Evolutionary conservation across 2,329 filamentous ascomycete species (phyloP).

Genomic region (Monosporascus sp.): DNA sequence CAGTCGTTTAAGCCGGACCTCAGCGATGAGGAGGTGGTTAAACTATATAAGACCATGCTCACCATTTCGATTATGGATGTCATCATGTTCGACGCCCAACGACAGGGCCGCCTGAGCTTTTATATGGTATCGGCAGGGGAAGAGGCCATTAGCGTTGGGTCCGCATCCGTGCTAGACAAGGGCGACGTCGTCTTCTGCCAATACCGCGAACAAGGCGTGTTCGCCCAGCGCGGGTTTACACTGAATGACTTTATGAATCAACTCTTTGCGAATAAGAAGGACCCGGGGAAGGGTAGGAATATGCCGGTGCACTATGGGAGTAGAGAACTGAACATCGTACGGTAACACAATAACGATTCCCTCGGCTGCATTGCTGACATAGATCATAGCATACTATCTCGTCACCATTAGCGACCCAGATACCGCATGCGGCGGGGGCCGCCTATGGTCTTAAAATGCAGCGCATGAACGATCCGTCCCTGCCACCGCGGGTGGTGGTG

Average conservation of each 20-base stretch:
- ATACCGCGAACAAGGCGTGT: constrained; percentile 89
- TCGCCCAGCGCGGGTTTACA: constrained; percentile 81
- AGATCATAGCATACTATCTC: constrained; percentile 70
- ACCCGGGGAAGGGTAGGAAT: constrained; percentile 76
- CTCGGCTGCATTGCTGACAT: constrained; percentile 7
- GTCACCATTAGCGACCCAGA: constrained; percentile 80
- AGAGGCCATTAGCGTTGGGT: constrained; percentile 89
- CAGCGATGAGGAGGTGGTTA: constrained; percentile 53
- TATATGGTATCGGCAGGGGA: constrained; percentile 97
- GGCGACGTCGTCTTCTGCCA: constrained; percentile 90
- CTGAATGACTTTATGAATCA: constrained; percentile 92
- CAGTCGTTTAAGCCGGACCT: constrained; percentile 63
- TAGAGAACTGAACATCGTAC: constrained; percentile 73
- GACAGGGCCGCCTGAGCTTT: constrained; percentile 89
- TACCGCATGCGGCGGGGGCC: constrained; percentile 81
- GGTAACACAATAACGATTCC: constrained; percentile 20
- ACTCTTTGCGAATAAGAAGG: constrained; percentile 80
- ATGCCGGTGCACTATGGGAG: constrained; percentile 98
- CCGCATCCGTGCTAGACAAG: constrained; percentile 74
- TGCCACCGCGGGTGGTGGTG: constrained; percentile 63
- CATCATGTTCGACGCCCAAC: constrained; percentile 96
- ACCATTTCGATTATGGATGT: constrained; percentile 81
- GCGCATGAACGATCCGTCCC: constrained; percentile 62
- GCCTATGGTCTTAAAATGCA: constrained; percentile 86
- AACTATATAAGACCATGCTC: constrained; percentile 62